phyloP scores from a whole-genome alignment of 2,329 filamentous ascomycete genomes.

The Aspergillus novoparasiticus region DNA sequence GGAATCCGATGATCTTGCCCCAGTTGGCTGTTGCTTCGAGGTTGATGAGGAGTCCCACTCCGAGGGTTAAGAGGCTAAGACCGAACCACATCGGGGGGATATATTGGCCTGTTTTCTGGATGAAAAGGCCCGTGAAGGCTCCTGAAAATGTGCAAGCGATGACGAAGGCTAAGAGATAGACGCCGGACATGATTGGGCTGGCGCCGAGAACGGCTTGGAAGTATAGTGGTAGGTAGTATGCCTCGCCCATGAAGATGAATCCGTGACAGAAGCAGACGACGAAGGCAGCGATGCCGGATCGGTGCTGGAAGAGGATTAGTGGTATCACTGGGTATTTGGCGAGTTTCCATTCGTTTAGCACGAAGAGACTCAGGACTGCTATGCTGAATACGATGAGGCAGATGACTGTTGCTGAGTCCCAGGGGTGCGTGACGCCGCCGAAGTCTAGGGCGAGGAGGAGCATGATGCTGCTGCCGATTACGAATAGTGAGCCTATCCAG shows the following conservation, averaged over 20 bases:
- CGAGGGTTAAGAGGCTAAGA: slow-evolving; percentile 62
- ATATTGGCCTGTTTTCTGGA: slow-evolving; percentile 72
- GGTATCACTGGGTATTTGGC: slow-evolving; percentile 81
- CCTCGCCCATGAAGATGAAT: slow-evolving; percentile 73
- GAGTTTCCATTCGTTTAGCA: slow-evolving; percentile 71
- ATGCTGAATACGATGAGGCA: slow-evolving; percentile 76
- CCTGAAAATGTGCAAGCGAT: slow-evolving; percentile 67
- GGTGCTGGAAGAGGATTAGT: slow-evolving; percentile 66
- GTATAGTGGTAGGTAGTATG: slow-evolving; percentile 83
- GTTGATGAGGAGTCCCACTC: slow-evolving; percentile 67
- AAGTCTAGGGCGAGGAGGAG: slow-evolving; percentile 83
- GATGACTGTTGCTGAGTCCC: slow-evolving; percentile 73
- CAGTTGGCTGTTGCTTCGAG: slow-evolving; percentile 40
- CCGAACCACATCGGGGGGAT: slow-evolving; percentile 62
- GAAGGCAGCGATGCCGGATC: slow-evolving; percentile 68
- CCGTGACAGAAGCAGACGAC: slow-evolving; percentile 72
- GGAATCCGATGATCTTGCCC: slow-evolving; percentile 43
- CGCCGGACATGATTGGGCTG: slow-evolving; percentile 69
- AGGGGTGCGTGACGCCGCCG: slow-evolving; percentile 74
- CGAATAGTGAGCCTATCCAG: slow-evolving; percentile 63
- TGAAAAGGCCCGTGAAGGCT: slow-evolving; percentile 64
- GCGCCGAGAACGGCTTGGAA: slow-evolving; percentile 75
- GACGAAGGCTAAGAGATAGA: slow-evolving; percentile 72
- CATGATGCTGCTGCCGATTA: slow-evolving; percentile 84
- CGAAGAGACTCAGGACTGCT: slow-evolving; percentile 65